These are phyloP conservation scores for Tulasnella sp. DNA, from an alignment of 768 basidiomycete genomes.

Conservation along the genomic window DNA sequence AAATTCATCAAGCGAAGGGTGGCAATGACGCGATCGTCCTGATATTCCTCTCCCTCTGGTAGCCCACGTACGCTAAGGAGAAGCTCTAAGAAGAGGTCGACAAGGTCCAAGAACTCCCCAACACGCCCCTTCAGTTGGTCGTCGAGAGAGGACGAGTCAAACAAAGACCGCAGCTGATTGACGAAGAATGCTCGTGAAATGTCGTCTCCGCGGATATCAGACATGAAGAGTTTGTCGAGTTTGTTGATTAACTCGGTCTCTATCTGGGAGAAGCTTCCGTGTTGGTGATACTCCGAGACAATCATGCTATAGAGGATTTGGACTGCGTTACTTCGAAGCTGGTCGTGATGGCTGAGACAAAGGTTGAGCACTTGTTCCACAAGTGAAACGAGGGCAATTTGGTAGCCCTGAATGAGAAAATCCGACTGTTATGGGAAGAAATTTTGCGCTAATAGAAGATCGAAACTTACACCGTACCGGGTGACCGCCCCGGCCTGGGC, in stretches of 20 bases:
- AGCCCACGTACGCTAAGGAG: slow-evolving; percentile 80
- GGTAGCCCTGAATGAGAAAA: slow-evolving; percentile 59
- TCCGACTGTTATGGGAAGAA: not conserved
- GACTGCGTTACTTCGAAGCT: slow-evolving; percentile 82
- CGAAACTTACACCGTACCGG: slow-evolving; percentile 60
- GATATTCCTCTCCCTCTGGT: slow-evolving; percentile 89
- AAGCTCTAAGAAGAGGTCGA: slow-evolving; percentile 89
- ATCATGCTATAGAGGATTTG: slow-evolving; percentile 96
- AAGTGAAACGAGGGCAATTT: slow-evolving; percentile 72
- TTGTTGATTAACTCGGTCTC: slow-evolving; percentile 90
- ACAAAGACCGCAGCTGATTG: slow-evolving; percentile 81
- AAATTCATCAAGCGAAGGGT: slow-evolving; percentile 91
- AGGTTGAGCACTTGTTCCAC: slow-evolving; percentile 88
- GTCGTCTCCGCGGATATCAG: slow-evolving; percentile 84
- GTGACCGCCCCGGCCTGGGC: slow-evolving; percentile 52
- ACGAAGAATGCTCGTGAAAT: slow-evolving; percentile 92
- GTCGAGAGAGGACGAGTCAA: slow-evolving; percentile 78
- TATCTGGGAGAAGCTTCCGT: slow-evolving; percentile 79
- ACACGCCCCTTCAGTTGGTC: slow-evolving; percentile 73
- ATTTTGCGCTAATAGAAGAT: not conserved
- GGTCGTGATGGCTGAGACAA: slow-evolving; percentile 92
- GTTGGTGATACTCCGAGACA: slow-evolving; percentile 81
- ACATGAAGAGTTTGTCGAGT: slow-evolving; percentile 89
- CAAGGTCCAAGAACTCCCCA: slow-evolving; percentile 76
- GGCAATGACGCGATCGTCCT: slow-evolving; percentile 90